These are phyloP conservation scores for Fusarium sp. DNA, from an alignment of 2,329 filamentous ascomycete species.

Conservation along the genomic window DNA sequence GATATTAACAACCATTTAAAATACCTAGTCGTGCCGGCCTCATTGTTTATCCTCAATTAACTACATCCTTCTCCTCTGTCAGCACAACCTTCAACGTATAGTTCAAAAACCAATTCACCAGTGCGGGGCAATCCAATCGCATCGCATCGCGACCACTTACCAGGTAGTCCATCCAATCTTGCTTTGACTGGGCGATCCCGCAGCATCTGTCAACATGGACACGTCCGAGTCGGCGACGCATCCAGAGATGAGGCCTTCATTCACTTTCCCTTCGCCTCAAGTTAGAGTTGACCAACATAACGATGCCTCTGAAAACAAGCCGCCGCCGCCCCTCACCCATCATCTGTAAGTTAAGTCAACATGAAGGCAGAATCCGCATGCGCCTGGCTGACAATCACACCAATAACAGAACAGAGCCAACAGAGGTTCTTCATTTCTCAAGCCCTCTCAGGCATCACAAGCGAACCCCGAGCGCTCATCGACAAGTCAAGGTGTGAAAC, in stretches of 20 bases:
- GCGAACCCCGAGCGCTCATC: slow-evolving; percentile 68
- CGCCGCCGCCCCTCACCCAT: slow-evolving; percentile 52
- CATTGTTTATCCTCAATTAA: background rate
- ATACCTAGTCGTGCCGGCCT: background rate
- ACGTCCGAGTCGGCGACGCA: slow-evolving; percentile 27
- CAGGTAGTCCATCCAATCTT: background rate
- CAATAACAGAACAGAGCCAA: slow-evolving; percentile 58
- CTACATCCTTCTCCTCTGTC: background rate
- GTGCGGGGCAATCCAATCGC: slow-evolving; percentile 38
- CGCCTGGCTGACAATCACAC: slow-evolving; percentile 15
- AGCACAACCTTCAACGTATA: background rate
- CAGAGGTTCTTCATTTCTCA: slow-evolving; percentile 56
- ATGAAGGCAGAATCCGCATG: slow-evolving; percentile 38
- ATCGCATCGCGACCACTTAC: background rate
- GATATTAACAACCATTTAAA: slow-evolving; percentile 2
- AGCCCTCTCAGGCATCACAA: slow-evolving; percentile 70
- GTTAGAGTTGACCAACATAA: slow-evolving; percentile 50
- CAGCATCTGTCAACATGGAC: slow-evolving; percentile 40
- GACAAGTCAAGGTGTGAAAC: slow-evolving; percentile 65
- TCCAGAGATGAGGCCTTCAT: slow-evolving; percentile 39
- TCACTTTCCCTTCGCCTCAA: slow-evolving; percentile 48
- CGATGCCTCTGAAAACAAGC: slow-evolving; percentile 42
- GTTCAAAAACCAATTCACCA: slow-evolving; percentile 11
- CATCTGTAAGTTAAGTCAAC: slow-evolving; percentile 62
- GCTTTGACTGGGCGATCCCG: background rate